Percentiles rank a stretch among this genome's conserved stretches.
These are phyloP conservation scores for Penicillium carneum DNA, from an alignment of 2,329 filamentous ascomycete genomes.

Conservation along the genomic window DNA sequence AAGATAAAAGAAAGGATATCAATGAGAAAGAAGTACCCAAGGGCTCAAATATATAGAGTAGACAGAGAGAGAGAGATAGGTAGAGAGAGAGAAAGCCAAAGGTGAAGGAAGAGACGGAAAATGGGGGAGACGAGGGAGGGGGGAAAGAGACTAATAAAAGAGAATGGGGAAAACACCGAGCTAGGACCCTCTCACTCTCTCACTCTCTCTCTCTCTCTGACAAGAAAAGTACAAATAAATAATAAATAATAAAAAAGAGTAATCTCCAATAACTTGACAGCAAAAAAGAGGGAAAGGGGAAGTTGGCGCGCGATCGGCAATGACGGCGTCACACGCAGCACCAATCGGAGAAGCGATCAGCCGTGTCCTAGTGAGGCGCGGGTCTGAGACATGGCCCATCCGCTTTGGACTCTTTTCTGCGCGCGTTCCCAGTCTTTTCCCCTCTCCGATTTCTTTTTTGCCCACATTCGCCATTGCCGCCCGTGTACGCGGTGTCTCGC, in stretches of 20 bases:
- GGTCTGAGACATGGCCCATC: constrained; percentile 36
- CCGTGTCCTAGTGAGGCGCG: constrained; percentile 34
- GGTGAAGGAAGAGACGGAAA: constrained; percentile 17
- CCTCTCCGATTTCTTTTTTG: constrained; percentile 3
- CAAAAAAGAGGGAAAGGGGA: constrained; percentile 23
- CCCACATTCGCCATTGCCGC: constrained; percentile 19
- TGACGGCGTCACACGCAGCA: constrained; percentile 38
- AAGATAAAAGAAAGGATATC: not conserved
- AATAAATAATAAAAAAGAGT: constrained; percentile 1
- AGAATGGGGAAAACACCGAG: constrained; percentile 23
- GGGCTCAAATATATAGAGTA: not conserved
- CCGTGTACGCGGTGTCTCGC: constrained; percentile 15
- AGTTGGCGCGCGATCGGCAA: constrained; percentile 52
- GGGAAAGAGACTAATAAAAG: constrained; percentile 23
- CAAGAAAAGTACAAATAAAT: constrained; percentile 16
- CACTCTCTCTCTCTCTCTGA: constrained; percentile 1
- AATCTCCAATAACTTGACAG: constrained; percentile 2
- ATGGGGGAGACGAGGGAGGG: constrained; percentile 16
- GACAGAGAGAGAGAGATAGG: not conserved
- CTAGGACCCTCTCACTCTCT: constrained; percentile 12
- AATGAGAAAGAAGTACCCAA: not conserved
- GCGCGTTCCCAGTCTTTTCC: no score
- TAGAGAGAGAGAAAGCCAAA: constrained; percentile 27
- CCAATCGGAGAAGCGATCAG: constrained; percentile 38
- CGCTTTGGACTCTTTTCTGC: constrained; percentile 7